Evolutionary conservation across 441 rosid genomes (phyloP), one percentile per base, ranked within the genome.

Genomic region (Iberis amara): DNA sequence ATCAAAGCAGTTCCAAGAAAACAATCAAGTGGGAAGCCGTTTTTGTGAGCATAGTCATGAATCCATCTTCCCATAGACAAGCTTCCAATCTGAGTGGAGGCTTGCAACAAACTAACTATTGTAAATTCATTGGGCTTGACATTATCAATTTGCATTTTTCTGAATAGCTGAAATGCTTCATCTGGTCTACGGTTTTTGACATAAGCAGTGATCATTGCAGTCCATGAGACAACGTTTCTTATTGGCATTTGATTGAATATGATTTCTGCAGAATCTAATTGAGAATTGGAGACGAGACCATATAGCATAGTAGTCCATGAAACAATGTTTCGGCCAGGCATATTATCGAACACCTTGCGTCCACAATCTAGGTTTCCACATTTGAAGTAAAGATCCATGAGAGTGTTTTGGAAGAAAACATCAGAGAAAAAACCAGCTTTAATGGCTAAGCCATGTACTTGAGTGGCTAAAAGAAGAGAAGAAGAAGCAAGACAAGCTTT

Each of bases 311-410:
- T 79, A 3, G 80, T 74, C 85, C 79, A 75, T 0, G 82, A 76
- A 40, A 76, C 78, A 39, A 79, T 74, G 62, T 11, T 70, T 0
- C 68, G 39, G 0, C 55, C 69, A 15, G 49, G 64, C 95, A 83
- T 80, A 59, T 70, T 65, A 8, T 73, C 78, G 37, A 86, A 86
- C 72, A 79, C 69, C 56, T 59, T 77, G 0, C 73, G 23, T 8
- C 77, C 90, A 51, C 49, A 63, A 15, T 65, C 66, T 0, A 47
- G 39, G 40, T 72, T 74, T 39, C 86, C 68, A 12, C 69, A 76
- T 46, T 81, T 80, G 11, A 80, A 76, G 45, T 77, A 80, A 30
- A 86, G 67, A 67, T 76, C 80, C 88, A 83, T 77, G 33, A 80
- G 52, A 42, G 76, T 72, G 61, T 86, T 79, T 5, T 71, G 77